Base-by-base conservation (phyloP, 805 yeast species). In the Barnettozyma populi region DNA sequence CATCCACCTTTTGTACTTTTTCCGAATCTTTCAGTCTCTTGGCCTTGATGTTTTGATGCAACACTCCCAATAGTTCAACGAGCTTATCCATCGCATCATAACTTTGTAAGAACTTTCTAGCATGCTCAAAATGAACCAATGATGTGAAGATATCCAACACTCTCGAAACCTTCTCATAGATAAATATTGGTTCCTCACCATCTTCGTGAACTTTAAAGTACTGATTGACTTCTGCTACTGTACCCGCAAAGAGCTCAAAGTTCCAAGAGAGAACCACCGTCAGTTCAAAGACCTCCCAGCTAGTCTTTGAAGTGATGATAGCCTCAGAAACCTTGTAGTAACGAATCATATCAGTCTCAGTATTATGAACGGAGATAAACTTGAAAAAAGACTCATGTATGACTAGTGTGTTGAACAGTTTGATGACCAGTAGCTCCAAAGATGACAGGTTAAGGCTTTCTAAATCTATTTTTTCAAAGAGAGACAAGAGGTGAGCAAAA, bases 211-310 rank as follows among this genome's bases (percentile, higher is more conserved):
- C 21, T n/a, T 41, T 35, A 48, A 70, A 68, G 46, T 63, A 66
- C 0, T 45, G 42, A 16, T 56, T 54, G 0, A 64, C 52, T 18
- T 57, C 56, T 1, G 37, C 27, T 2, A 59, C 45, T 0, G 62
- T 34, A 9, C 48, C 48, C 41, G 63, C 63, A 34, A 68, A 63
- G 18, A 67, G 51, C 39, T 62, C 63, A 47, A 59, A 65, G 25
- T 62, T 60, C 75, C 75, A 72, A 6, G 69, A 58, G 59, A 72
- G 58, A 1, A 72, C 62, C 14, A 61, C 67, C 0, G 71, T 70
- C 4, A 70, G 51, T 32, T 70, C 65, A 46, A 61, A 65, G 20
- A 64, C 65, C 43, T 66, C 64, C 73, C 73, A 71, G 10, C 51
- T 53, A 16, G 62, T 61, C 36, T 54, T 61, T 47, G 74, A 70